These are phyloP conservation scores for Penicillium maclennaniae DNA, from an alignment of 495 filamentous ascomycete species.

Conservation along the genomic window DNA sequence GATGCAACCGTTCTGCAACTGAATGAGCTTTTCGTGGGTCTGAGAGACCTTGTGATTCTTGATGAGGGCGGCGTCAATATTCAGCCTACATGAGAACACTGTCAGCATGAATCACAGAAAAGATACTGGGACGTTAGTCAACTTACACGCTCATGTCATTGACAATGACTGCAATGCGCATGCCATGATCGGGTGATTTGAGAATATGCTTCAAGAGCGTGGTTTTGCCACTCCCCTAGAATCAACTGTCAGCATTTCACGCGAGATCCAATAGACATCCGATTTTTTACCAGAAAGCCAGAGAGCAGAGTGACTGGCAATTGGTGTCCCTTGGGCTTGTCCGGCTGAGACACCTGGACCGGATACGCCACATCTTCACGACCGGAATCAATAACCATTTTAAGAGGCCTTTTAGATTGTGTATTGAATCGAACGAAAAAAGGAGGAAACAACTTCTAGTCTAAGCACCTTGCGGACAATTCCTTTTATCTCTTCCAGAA, in stretches of 20 bases:
- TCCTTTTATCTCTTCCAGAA: constrained; percentile 11
- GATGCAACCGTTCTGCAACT: constrained; percentile 60
- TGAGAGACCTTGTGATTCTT: constrained; percentile 47
- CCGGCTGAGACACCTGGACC: constrained; percentile 6
- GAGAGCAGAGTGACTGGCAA: constrained; percentile 47
- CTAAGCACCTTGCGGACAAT: constrained; percentile 18
- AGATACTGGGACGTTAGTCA: neutral
- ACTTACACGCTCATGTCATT: constrained; percentile 54
- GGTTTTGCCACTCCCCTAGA: constrained; percentile 53
- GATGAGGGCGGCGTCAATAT: constrained; percentile 55
- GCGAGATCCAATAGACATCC: neutral
- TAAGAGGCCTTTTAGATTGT: neutral
- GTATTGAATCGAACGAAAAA: neutral
- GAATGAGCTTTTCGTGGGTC: constrained; percentile 55
- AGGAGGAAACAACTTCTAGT: neutral
- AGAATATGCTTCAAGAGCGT: constrained; percentile 56
- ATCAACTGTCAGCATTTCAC: neutral
- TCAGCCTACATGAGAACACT: constrained; percentile 31
- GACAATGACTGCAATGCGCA: constrained; percentile 54
- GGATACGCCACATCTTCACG: constrained; percentile 20
- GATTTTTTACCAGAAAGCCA: constrained; percentile 37
- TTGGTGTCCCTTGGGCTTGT: constrained; percentile 15
- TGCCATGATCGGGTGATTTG: constrained; percentile 48
- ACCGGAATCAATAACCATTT: constrained; percentile 35
- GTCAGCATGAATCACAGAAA: neutral